Evolutionary conservation across 2,329 filamentous ascomycete genomes (phyloP), one percentile per base, ranked within the genome.

Genomic region (Tolypocladium guangdongense): DNA sequence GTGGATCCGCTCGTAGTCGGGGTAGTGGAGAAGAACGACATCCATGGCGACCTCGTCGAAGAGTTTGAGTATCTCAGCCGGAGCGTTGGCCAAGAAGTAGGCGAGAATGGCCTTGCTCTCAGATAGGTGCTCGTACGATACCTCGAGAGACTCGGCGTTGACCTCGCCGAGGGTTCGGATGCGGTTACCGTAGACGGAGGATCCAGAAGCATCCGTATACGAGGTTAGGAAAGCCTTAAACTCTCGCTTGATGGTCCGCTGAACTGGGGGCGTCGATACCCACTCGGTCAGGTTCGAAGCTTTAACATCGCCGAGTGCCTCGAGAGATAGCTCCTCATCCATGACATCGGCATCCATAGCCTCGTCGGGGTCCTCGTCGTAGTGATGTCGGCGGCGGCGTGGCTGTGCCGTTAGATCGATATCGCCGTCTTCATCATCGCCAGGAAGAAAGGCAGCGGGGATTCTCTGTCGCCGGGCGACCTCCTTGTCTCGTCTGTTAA

Each of bases 41-140:
- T 99, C 93, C 82, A 99, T 92, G 54, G 93, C 92, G 4, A 96
- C 92, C 59, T 95, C 86, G 62, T 99, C 93, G 64, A 99, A 97
- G 49, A 99, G 86, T 68, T 93, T 93, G 56, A 99, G 80, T 66
- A 97, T 88, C 69, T 96, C 92, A n/a, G 88, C 83, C 0, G 93
- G 93, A 0, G 92, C 90, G 65, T 97, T 99, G 60, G 92, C 92
- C 32, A 99, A 75, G 74, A 96, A 99, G 70, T 95, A 97, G 16
- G 91, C 93, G 20, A 99, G 75, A 52, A 93, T 93, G 30, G 93
- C 93, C 71, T 96, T 97, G 56, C 88, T 88, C 45, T 88, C 84
- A 8, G 89, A 86, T 20, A 99, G 77, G 68, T 99, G 91, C 59
- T 92, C 88, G 68, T 96, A 99, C 2, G 91, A 96, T 47, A 99